Base-by-base conservation (phyloP, 2,329 filamentous ascomycete species). In the Botrytis byssoidea region DNA sequence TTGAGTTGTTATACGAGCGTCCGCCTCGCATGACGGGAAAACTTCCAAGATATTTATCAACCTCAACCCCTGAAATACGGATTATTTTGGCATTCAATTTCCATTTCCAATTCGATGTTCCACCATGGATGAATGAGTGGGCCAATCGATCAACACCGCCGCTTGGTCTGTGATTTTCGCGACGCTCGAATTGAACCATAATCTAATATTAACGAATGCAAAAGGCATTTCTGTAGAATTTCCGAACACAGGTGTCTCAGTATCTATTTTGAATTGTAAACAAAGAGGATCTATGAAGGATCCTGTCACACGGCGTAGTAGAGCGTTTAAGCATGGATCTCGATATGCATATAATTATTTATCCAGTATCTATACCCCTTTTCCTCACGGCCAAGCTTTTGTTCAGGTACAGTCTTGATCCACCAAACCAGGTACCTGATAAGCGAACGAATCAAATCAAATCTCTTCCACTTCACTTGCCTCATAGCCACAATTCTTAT, bases 401-500 rank as follows among this genome's bases (percentile, higher is more conserved):
- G 42, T 59, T 44, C 46, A 44, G 48, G 37, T 0, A 57, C 66
- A 32, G 25, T 68, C n/a, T 32, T 9, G 48, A n/a, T 37, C 66
- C 66, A 57, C n/a, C 66, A 10, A 42, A 6, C 51, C 37, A 57
- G 35, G 48, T 42, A 42, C 35, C 35, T 35, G 40, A 57, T 42
- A 69, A 69, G 16, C 66, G 66, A 57, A 32, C 48, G 48, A 69
- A 69, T 69, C 66, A 42, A 42, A 68, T 68, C 25, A 14, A 68
- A 40, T 29, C 46, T 67, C 20, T 51, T n/a, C n/a, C 25, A 20
- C 37, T 67, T 20, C 20, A 67, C 35, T 57, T n/a, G 46, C 25
- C 35, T 42, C 66, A 32, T 57, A 68, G 66, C 66, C 66, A 68
- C 66, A 42, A 57, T 57, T 57, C 48, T 69, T 69, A 69, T 69